Conservation (phyloP, 768 basidiomycete genomes). For the Agrocybe praecox region DNA sequence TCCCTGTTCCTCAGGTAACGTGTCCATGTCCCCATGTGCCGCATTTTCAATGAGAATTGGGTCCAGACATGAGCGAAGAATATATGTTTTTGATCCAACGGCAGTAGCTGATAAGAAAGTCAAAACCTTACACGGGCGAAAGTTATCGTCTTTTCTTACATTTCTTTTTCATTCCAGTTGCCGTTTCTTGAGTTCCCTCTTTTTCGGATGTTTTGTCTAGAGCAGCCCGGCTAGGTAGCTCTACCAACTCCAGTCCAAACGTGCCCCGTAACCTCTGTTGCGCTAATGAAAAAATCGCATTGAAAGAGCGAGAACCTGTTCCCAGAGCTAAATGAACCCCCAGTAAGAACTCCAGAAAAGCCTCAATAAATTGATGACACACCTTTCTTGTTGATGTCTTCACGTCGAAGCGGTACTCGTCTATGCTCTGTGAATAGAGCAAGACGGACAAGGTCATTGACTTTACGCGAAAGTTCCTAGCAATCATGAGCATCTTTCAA, state of each 20-base stretch:
- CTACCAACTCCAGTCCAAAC: constrained; percentile 86
- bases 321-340: constrained; percentile 31
- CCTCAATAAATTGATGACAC: neutral
- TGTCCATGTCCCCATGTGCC: constrained; percentile 37
- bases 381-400: constrained; percentile 92
- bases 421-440: constrained; percentile 82
- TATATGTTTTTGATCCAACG: constrained; percentile 76
- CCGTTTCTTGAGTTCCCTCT: constrained; percentile 48
- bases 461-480: constrained; percentile 68
- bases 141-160: constrained; percentile 33
- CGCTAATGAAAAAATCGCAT: constrained; percentile 60
- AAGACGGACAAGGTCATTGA: constrained; percentile 73
- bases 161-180: constrained; percentile 68
- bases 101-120: constrained; percentile 42
- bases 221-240: constrained; percentile 66
- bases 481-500: neutral
- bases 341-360: neutral
- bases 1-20: neutral
- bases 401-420: constrained; percentile 65
- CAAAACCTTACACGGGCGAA: neutral
- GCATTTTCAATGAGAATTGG: constrained; percentile 63
- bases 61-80: constrained; percentile 77
- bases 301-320: constrained; percentile 57
- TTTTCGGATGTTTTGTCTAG: constrained; percentile 47
- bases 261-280: constrained; percentile 63